Evolutionary conservation across 352 stramenopile species (phyloP), one percentile per base, ranked within the genome.

Genomic region (Halophytophthora batemanensis): DNA sequence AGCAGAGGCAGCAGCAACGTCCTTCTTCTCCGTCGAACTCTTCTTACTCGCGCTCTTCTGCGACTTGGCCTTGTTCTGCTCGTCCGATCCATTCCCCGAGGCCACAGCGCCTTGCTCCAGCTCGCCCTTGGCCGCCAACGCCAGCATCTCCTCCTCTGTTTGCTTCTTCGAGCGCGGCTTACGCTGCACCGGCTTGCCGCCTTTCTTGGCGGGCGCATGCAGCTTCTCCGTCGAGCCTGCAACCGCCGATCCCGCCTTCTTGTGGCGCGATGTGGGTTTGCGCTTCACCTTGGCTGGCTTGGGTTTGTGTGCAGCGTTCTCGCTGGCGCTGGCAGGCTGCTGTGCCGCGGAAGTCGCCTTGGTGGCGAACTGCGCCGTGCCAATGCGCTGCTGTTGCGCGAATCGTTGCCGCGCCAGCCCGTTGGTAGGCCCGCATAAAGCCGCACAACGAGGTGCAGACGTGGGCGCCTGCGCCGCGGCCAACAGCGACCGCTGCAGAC

Each of bases 111-210:
- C 51, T 19, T 59, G 45, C 4, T 53, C n/a, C 8, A 23, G 19
- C 45, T 68, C 53, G 54, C 51, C 42, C 21, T 40, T 19, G 5
- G 72, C 36, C 8, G 55, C 57, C 53, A 49, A 60, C 11, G 52
- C 28, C 52, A 77, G 52, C 50, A 74, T 61, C 19, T 67, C 36
- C 49, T 77, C 68, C 38, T 77, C 68, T 17, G 64, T 50, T 48
- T 72, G 44, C 47, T 74, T 72, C 44, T 64, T 47, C 2, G 23
- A 63, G 57, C 48, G 46, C 2, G 42, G 19, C 41, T 74, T 74
- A 18, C 15, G 40, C 28, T 43, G 33, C 15, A 10, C 6, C 50
- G 61, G 29, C 25, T 45, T 21, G 25, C 36, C 45, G n/a, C 33
- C 22, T 38, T 45, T 41, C 13, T n/a, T 39, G 21, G 67, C 59